A percentile compares a stretch with the other conserved stretches of the same genome.
These are phyloP conservation scores for Phyllosticta capitalensis DNA, from an alignment of 2,329 filamentous ascomycete genomes.

Conservation along the genomic window DNA sequence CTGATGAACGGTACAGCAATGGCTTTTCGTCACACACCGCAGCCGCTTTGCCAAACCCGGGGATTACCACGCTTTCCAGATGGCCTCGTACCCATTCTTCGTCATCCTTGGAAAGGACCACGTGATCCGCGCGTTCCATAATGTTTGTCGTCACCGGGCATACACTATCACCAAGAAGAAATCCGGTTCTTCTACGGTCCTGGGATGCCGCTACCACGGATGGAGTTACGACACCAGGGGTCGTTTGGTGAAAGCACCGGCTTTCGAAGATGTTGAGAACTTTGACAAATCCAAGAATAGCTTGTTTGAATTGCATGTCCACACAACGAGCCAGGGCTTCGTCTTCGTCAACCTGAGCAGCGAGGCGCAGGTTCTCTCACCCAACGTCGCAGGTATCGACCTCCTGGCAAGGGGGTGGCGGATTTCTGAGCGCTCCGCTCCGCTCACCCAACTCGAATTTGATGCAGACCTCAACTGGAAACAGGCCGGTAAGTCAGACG, in stretches of 20 bases:
- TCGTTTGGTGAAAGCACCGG: conserved; percentile 34
- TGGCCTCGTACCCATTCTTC: conserved; percentile 33
- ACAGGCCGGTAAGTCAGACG: conserved; percentile 14
- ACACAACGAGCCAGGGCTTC: conserved; percentile 19
- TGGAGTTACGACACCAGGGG: conserved; percentile 38
- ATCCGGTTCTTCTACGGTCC: conserved; percentile 28
- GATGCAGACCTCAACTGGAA: conserved; percentile 34
- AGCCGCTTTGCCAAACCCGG: conserved; percentile 27
- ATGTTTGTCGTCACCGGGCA: conserved; percentile 37
- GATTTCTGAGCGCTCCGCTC: conserved; percentile 15
- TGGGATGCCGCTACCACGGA: conserved; percentile 38
- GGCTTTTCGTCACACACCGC: conserved; percentile 30
- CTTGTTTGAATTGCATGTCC: conserved; percentile 20
- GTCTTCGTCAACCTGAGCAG: conserved; percentile 22
- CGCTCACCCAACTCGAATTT: conserved; percentile 25
- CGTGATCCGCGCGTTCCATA: conserved; percentile 32
- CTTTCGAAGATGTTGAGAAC: conserved; percentile 28
- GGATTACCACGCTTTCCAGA: conserved; percentile 26
- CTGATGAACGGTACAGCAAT: conserved; percentile 19
- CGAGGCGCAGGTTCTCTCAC: conserved; percentile 6
- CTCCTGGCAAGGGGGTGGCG: conserved; percentile 12
- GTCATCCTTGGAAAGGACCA: conserved; percentile 30
- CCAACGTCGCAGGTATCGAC: conserved; percentile 12
- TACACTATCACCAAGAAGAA: conserved; percentile 33
- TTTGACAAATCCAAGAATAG: conserved; percentile 30